Conservation (phyloP, 805 yeast species). For the Martiniozyma abietophila region DNA sequence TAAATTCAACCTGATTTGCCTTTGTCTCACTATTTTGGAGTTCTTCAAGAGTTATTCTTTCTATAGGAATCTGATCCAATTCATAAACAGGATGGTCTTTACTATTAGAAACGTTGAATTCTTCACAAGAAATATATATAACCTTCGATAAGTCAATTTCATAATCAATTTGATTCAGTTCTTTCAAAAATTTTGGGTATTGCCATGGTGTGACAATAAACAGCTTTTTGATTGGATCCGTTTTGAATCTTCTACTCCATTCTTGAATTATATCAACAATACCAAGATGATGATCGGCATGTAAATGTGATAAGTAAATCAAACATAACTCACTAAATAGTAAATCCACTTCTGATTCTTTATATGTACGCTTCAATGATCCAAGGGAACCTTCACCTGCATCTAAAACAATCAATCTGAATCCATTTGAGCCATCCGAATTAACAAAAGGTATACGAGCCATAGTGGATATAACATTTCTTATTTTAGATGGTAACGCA, state of each 20-base stretch:
- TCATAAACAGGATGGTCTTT: constrained; percentile 12
- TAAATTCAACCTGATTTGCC: constrained; percentile 3
- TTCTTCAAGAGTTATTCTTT: constrained; percentile 4
- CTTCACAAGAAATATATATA: constrained; percentile 23
- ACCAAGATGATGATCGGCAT: constrained; percentile 96
- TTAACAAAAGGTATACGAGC: constrained; percentile 53
- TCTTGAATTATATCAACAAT: constrained; percentile 55
- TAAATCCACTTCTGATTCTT: constrained; percentile 30
- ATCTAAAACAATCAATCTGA: constrained; percentile 56
- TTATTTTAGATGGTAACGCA: constrained; percentile 72
- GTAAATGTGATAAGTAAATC: constrained; percentile 78
- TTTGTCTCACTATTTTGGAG: constrained; percentile 5
- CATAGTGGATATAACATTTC: constrained; percentile 79
- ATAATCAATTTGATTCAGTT: constrained; percentile 37
- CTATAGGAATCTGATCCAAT: constrained; percentile 16
- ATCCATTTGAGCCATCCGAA: constrained; percentile 10
- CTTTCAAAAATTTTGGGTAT: constrained; percentile 54
- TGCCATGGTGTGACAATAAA: constrained; percentile 70
- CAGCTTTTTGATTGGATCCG: constrained; percentile 28
- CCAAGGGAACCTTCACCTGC: constrained; percentile 96
- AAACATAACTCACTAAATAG: constrained; percentile 53
- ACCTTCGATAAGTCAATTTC: constrained; percentile 14
- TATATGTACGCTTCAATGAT: constrained; percentile 52
- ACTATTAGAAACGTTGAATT: constrained; percentile 26
- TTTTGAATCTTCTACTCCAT: constrained; percentile 43